Base-by-base conservation (phyloP, 2,329 filamentous ascomycete species). In the Epichloe festucae region DNA sequence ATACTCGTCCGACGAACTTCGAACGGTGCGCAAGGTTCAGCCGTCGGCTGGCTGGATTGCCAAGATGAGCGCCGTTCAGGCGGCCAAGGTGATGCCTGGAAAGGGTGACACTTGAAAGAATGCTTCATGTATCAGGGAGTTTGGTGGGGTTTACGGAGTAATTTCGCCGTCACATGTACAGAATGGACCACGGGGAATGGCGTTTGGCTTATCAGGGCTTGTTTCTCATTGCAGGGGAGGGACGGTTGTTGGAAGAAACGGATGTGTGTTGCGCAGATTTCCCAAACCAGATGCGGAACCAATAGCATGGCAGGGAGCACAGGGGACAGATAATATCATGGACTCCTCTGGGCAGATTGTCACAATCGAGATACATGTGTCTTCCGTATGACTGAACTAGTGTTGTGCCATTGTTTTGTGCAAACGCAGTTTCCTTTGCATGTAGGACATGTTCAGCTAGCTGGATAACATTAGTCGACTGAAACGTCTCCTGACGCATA, bases 41-140 rank as follows among this genome's bases (percentile, higher is more conserved):
- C 93, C 93, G 2, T 84, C 89, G 19, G 74, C 85, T 15, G 87
- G 82, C 21, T 98, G 93, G 89, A 91, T 93, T 55, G 85, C 87
- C 58, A 98, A 98, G 76, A 94, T 98, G 85, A 91, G 89, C 62
- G 91, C 93, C 23, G 85, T 98, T 15, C 89, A 95, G 70, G 91
- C 90, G 2, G 89, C 89, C 46, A 97, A 97, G 73, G 89, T 84
- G 45, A 84, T 79, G 69, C 74, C 79, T 4, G 77, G 79, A 23
- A 79, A 79, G 65, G 73, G 74, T 47, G 76, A 79, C n/a, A 14
- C 52, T 6, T 58, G 36, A 51, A 27, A 46, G 15, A n/a, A 43
- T 43, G 39, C 3, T 43, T 43, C 14, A 42, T 31, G 5, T 34
- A 40, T 5, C 4, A 8, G 36, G 17, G 12, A 35, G 7, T 36